Conservation (phyloP, 441 rosid species). For the Eutrema salsugineum region DNA sequence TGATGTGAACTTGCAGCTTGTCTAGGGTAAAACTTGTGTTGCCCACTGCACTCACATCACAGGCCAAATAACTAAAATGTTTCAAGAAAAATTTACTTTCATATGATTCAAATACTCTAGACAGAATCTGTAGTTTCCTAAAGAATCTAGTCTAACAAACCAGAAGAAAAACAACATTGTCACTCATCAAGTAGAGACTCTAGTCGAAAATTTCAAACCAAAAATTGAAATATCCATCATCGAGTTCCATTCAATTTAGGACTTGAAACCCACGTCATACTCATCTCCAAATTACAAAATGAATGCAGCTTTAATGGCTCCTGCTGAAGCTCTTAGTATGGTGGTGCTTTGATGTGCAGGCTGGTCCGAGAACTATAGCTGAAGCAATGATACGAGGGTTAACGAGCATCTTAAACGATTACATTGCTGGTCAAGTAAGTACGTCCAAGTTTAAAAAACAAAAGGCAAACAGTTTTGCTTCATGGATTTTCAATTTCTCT, state of each 20-base stretch:
- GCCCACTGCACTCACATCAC: too few species aligned
- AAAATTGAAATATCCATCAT: background rate
- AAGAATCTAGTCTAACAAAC: background rate
- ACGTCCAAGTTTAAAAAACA: background rate
- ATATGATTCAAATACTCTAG: background rate
- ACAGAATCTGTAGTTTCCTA: background rate
- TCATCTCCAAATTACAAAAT: constrained; percentile 74
- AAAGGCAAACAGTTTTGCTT: background rate
- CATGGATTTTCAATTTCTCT: background rate
- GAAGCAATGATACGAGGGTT: constrained; percentile 97
- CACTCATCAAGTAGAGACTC: background rate
- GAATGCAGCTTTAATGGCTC: constrained; percentile 88
- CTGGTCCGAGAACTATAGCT: constrained; percentile 98
- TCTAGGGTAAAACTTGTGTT: too few species aligned
- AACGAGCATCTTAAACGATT: constrained; percentile 81
- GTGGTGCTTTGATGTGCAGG: constrained; percentile 36
- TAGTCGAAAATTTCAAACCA: background rate
- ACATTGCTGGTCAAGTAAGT: constrained; percentile 94
- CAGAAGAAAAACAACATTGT: background rate
- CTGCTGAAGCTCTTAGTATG: constrained; percentile 63
- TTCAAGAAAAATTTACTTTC: background rate
- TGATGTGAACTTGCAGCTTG: too few species aligned
- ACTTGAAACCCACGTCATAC: constrained; percentile 51
- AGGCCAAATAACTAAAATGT: background rate
- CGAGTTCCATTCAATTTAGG: background rate